A percentile compares a stretch with the other conserved stretches of the same genome.
Conservation (phyloP, 768 basidiomycete species). For the Xanthoconium purpureum region DNA sequence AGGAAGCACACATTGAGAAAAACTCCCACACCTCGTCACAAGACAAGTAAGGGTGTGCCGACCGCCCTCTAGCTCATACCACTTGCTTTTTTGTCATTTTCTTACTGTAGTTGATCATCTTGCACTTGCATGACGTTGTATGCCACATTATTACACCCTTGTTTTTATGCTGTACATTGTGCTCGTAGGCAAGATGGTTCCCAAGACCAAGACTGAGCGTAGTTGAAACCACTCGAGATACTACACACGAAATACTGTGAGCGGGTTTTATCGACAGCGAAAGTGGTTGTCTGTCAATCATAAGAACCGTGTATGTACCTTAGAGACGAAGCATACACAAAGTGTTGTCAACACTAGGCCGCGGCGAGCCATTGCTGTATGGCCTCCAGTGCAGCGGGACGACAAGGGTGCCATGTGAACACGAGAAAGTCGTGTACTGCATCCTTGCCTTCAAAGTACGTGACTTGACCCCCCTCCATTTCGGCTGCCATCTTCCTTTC, state of each 20-base stretch:
- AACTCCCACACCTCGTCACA: conserved; percentile 8
- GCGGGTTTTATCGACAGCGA: no score
- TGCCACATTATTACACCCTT: no score
- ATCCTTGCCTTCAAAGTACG: conserved; percentile 49
- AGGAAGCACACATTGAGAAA: conserved; percentile 32
- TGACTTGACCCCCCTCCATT: conserved; percentile 44
- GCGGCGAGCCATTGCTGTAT: conserved; percentile 46
- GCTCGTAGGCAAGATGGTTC: no score
- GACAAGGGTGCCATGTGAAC: conserved; percentile 51
- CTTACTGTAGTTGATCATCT: not conserved
- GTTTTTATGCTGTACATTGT: no score
- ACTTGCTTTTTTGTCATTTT: not conserved
- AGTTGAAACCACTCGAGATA: no score
- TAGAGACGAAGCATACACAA: no score
- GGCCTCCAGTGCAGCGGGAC: conserved; percentile 43
- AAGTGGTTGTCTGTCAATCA: no score
- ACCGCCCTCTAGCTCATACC: no score
- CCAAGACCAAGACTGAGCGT: no score
- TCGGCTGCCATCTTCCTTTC: conserved; percentile 49
- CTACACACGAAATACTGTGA: no score
- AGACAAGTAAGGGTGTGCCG: not conserved
- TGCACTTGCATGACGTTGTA: no score
- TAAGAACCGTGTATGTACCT: no score
- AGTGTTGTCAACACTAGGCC: not conserved
- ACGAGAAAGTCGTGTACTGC: conserved; percentile 53